Evolutionary conservation across 257 asterid genomes (phyloP).

Genomic region (Petrea volubilis): DNA sequence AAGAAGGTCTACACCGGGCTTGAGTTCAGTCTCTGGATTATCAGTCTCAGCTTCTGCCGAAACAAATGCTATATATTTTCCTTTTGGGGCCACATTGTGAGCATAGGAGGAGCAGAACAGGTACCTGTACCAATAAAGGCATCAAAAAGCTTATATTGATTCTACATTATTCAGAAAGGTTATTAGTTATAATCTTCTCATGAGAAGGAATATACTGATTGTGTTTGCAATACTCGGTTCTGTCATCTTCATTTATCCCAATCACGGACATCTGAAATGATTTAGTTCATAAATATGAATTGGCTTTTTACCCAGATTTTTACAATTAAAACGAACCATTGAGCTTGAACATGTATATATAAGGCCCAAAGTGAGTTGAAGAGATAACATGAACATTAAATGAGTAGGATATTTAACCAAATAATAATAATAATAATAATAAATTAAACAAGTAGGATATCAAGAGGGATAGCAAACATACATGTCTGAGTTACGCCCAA

Average conservation of each 20-base stretch:
- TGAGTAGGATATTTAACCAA: no score
- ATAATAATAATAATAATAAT: no score
- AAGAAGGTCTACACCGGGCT: conserved; percentile 92
- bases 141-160: background rate
- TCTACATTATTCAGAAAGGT: background rate
- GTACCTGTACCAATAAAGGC: conserved; percentile 55
- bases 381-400: no score
- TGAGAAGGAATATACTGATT: no score
- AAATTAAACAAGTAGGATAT: background rate
- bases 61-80: conserved; percentile 86
- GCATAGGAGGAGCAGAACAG: conserved; percentile 93
- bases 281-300: no score
- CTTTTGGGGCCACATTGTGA: conserved; percentile 94
- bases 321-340: no score
- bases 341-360: no score
- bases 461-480: conserved; percentile 36
- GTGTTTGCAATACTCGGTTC: no score
- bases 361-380: no score
- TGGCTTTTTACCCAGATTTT: no score
- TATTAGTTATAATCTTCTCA: background rate
- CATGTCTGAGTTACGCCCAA: conserved; percentile 98
- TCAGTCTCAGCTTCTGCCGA: conserved; percentile 89
- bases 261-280: no score
- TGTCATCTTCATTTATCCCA: no score
- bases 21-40: conserved; percentile 80